Conservation (phyloP, 202 grass and related monocot genomes). For the Panicum virgatum region DNA sequence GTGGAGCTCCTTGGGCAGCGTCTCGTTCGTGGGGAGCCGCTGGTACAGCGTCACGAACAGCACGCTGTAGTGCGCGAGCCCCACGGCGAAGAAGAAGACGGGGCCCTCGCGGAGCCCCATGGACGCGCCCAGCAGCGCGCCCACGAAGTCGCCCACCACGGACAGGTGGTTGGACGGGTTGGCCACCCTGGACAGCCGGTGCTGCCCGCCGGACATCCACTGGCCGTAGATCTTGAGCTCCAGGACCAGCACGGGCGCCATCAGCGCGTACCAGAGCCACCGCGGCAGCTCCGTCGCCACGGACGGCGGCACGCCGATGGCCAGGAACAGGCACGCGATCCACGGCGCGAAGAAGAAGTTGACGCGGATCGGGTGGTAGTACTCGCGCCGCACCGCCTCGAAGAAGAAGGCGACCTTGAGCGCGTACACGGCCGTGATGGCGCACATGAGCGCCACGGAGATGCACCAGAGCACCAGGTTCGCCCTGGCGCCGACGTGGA, state of each 20-base stretch:
- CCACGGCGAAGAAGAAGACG: constrained; percentile 81
- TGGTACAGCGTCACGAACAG: constrained; percentile 94
- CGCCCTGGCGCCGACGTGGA: constrained; percentile 52
- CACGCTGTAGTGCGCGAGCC: constrained; percentile 77
- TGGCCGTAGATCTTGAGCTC: constrained; percentile 95
- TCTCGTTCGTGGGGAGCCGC: constrained; percentile 78
- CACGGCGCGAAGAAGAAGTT: constrained; percentile 96
- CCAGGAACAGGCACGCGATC: constrained; percentile 76
- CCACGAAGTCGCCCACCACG: constrained; percentile 80
- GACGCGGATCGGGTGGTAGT: constrained; percentile 80
- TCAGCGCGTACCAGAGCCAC: constrained; percentile 75
- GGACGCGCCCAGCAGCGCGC: constrained; percentile 69
- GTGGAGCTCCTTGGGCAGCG: constrained; percentile 85
- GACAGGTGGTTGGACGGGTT: constrained; percentile 95
- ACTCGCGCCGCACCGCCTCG: constrained; percentile 82
- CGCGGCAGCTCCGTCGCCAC: constrained; percentile 38
- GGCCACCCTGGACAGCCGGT: constrained; percentile 78
- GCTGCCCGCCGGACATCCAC: constrained; percentile 87
- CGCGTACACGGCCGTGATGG: constrained; percentile 47
- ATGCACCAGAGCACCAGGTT: constrained; percentile 76
- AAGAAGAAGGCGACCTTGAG: constrained; percentile 76
- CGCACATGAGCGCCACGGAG: constrained; percentile 49
- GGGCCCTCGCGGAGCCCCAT: constrained; percentile 80
- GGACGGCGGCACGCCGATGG: constrained; percentile 49
- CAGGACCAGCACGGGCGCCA: constrained; percentile 67